These are phyloP conservation scores for Blechomonas ayalai DNA, from an alignment of 208 protist species.

Conservation along the genomic window DNA sequence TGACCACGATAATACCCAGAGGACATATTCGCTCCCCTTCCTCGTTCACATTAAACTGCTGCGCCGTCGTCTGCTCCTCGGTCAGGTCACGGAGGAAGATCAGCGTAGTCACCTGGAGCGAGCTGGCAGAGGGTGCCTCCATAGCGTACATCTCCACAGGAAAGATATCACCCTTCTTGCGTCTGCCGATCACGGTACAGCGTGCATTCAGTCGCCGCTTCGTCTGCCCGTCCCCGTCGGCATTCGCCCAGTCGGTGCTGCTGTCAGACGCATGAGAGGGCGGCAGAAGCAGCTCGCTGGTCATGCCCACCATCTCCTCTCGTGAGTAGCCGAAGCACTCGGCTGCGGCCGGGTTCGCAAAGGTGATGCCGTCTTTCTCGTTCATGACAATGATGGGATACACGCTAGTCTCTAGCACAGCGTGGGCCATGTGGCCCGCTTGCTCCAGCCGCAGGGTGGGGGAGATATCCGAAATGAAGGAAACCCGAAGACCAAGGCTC, in stretches of 20 bases:
- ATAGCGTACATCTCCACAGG: slow-evolving; percentile 11
- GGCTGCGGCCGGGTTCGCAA: slow-evolving; percentile 24
- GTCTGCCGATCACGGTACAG: slow-evolving; percentile 4
- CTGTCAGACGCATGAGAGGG: not conserved
- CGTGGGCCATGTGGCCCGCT: slow-evolving; percentile 6
- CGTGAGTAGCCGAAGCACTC: slow-evolving; percentile 10
- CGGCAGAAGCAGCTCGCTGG: slow-evolving; percentile 6
- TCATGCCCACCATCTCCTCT: slow-evolving; percentile 11
- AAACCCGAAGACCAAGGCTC: not conserved
- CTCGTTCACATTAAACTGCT: slow-evolving; percentile 8
- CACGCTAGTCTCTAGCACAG: slow-evolving; percentile 12
- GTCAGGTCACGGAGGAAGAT: slow-evolving; percentile 16
- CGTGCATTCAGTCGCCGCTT: not conserved
- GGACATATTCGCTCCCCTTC: slow-evolving; percentile 1
- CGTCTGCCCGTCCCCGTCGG: not conserved
- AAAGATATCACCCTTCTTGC: slow-evolving; percentile 8
- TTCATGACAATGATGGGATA: slow-evolving; percentile 20
- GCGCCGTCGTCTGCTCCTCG: not conserved
- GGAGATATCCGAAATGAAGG: slow-evolving; percentile 11
- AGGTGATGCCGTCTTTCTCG: slow-evolving; percentile 13
- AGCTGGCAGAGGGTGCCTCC: slow-evolving; percentile 7
- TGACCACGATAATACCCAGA: slow-evolving; percentile 6
- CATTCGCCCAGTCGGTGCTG: not conserved
- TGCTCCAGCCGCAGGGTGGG: slow-evolving; percentile 6
- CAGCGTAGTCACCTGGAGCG: not conserved